Evolutionary conservation across 2,329 filamentous ascomycete genomes (phyloP).

Genomic region (Chalara sp.): DNA sequence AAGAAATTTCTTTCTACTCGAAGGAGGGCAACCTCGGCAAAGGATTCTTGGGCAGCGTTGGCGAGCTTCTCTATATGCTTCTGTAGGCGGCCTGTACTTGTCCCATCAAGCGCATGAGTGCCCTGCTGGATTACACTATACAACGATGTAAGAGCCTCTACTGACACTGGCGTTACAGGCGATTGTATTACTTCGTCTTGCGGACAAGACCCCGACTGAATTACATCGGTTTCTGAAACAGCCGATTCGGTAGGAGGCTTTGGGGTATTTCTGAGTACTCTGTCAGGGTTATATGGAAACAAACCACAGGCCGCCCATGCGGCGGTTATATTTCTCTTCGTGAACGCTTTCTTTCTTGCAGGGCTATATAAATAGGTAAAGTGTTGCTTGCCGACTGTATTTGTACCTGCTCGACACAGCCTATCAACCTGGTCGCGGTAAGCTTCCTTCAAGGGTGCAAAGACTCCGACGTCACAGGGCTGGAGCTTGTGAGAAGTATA

Average conservation of each 20-base stretch:
- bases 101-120: constrained; percentile 1
- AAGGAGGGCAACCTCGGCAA: no score
- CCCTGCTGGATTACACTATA: constrained; percentile 19
- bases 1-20: no score
- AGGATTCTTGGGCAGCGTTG: neutral
- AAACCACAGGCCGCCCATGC: constrained; percentile 15
- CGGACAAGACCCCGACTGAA: neutral
- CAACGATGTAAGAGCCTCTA: constrained; percentile 15
- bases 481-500: no score
- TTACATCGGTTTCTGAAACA: neutral
- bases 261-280: constrained; percentile 22
- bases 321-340: neutral
- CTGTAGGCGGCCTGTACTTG: neutral
- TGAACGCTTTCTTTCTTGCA: no score
- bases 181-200: constrained; percentile 17
- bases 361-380: no score
- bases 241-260: constrained; percentile 8
- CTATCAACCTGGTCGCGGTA: no score
- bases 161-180: constrained; percentile 1
- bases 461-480: no score
- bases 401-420: no score
- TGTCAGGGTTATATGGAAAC: constrained; percentile 22
- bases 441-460: no score
- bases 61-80: neutral
- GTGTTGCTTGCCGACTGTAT: no score